These are phyloP conservation scores for Neoascochyta sp. DNA, from an alignment of 2,329 filamentous ascomycete genomes.

Conservation along the genomic window DNA sequence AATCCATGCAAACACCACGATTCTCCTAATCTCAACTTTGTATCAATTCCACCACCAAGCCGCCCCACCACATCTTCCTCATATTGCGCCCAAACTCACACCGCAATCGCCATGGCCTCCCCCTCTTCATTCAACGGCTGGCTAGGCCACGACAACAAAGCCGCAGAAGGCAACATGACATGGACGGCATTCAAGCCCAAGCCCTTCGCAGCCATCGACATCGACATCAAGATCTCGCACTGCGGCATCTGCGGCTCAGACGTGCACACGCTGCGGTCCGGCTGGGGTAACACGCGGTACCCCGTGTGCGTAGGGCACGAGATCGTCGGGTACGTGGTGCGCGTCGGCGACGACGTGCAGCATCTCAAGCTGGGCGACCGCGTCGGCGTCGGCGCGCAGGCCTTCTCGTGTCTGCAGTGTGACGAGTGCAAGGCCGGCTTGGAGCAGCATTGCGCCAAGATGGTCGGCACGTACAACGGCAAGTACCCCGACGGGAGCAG, in stretches of 20 bases:
- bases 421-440: conserved; percentile 50
- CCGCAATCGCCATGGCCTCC: conserved; percentile 29
- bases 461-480: conserved; percentile 58
- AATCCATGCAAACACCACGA: too few species aligned
- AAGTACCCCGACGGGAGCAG: conserved; percentile 56
- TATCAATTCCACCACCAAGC: too few species aligned
- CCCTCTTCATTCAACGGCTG: conserved; percentile 55
- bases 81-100: too few species aligned
- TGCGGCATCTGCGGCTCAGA: conserved; percentile 38
- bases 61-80: too few species aligned
- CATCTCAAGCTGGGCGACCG: conserved; percentile 59
- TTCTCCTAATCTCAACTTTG: too few species aligned
- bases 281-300: conserved; percentile 46
- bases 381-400: conserved; percentile 51
- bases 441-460: conserved; percentile 45
- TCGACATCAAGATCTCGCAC: conserved; percentile 40
- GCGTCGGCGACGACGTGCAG: conserved; percentile 36
- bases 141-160: conserved; percentile 50
- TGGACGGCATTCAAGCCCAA: conserved; percentile 51
- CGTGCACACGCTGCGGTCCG: conserved; percentile 38
- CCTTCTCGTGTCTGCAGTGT: conserved; percentile 52
- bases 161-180: conserved; percentile 53
- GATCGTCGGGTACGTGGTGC: conserved; percentile 40
- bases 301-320: conserved; percentile 44
- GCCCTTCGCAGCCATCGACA: conserved; percentile 64